phyloP scores from a whole-genome alignment of 345 rosid genomes.

The Brassica rapa region DNA sequence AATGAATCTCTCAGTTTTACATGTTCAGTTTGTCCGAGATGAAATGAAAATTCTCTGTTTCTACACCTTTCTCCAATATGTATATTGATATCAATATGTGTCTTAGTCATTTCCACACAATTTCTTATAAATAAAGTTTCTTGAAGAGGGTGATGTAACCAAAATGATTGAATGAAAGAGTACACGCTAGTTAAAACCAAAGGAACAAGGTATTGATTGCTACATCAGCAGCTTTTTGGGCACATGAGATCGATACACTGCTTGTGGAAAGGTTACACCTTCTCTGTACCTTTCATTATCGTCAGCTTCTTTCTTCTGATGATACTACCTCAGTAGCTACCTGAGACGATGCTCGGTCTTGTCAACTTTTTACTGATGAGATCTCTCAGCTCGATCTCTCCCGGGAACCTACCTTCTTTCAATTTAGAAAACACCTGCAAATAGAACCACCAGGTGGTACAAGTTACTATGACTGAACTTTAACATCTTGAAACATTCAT shows the following conservation, averaged over 20 bases:
- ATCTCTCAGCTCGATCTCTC: constrained; percentile 83
- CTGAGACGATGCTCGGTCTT: constrained; percentile 26
- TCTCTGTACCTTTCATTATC: neutral
- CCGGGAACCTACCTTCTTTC: constrained; percentile 81
- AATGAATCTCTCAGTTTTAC: neutral
- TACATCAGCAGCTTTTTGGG: neutral
- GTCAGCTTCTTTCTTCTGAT: neutral
- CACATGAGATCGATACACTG: constrained; percentile 10
- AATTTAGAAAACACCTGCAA: constrained; percentile 78
- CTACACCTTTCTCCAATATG: neutral
- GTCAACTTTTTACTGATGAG: constrained; percentile 53
- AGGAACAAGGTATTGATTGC: neutral
- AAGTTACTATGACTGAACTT: neutral
- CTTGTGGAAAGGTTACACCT: constrained; percentile 9
- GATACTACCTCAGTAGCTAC: constrained; percentile 31
- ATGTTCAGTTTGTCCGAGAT: neutral
- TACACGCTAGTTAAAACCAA: neutral
- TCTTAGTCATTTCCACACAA: neutral
- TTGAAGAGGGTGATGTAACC: neutral
- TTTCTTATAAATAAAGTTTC: neutral
- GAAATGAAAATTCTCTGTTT: neutral
- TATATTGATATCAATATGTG: constrained; percentile 5
- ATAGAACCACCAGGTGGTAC: neutral
- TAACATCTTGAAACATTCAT: neutral
- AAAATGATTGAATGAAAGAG: constrained; percentile 11